A percentile compares a stretch with the other conserved stretches of the same genome.
phyloP scores from a whole-genome alignment of 176 grass and related monocot species.

The Paspalum notatum region DNA sequence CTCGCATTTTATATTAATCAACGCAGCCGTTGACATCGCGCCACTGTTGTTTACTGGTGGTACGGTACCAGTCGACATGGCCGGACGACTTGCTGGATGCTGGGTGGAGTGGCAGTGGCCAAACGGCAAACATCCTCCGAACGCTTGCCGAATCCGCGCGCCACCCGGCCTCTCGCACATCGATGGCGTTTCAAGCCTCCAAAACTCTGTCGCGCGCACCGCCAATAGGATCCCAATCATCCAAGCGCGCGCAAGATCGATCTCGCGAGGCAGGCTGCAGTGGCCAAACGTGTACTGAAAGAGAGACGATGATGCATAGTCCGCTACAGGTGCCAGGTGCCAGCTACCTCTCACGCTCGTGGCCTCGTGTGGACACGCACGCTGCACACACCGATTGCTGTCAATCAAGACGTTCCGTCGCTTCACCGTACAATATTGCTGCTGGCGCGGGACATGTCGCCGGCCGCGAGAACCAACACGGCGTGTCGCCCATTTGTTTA shows the following conservation, averaged over 20 bases:
- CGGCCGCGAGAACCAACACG: constrained; percentile 4
- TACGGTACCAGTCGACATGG: background rate
- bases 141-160: constrained; percentile 4
- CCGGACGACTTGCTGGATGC: background rate
- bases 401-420: background rate
- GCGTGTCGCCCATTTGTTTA: background rate
- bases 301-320: too few species aligned
- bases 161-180: background rate
- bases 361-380: too few species aligned
- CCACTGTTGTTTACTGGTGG: background rate
- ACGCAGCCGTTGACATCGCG: constrained; percentile 6
- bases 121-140: constrained; percentile 34
- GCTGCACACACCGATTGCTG: background rate
- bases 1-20: too few species aligned
- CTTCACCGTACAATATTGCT: background rate
- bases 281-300: too few species aligned
- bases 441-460: background rate
- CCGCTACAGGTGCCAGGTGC: too few species aligned
- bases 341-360: too few species aligned
- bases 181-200: constrained; percentile 17
- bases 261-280: too few species aligned
- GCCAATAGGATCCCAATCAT: too few species aligned
- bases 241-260: too few species aligned
- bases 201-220: constrained; percentile 10
- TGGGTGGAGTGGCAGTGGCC: constrained; percentile 6